Evolutionary conservation across 2,329 filamentous ascomycete species (phyloP).

Genomic region (Alternaria infectoria): DNA sequence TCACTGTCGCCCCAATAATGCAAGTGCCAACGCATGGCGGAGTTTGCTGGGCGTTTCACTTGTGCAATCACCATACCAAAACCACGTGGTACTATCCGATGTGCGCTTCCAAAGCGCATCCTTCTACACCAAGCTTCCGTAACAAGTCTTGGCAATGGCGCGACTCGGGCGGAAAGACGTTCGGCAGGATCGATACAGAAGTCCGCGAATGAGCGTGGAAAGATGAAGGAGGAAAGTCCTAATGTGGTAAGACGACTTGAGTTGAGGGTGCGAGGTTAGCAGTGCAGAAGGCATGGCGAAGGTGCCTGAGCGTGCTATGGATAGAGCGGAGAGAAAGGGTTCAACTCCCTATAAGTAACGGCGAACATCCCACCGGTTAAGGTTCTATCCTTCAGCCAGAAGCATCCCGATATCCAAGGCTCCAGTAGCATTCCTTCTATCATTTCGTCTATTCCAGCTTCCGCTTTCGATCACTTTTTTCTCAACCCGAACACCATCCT

Average conservation of each 20-base stretch:
- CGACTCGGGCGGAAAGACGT: slow-evolving; percentile 9
- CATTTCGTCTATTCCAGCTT: neutral
- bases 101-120: neutral
- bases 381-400: slow-evolving; percentile 5
- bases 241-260: slow-evolving; percentile 7
- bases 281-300: slow-evolving; percentile 2
- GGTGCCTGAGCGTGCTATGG: neutral
- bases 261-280: neutral
- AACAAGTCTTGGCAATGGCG: slow-evolving; percentile 3
- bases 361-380: neutral
- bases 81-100: neutral
- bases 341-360: slow-evolving; percentile 7
- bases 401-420: slow-evolving; percentile 1
- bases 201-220: slow-evolving; percentile 21
- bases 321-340: neutral
- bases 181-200: slow-evolving; percentile 17
- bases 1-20: slow-evolving; percentile 1
- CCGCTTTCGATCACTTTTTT: neutral
- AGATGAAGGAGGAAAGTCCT: neutral
- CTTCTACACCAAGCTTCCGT: slow-evolving; percentile 6
- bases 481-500: neutral
- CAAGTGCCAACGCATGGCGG: slow-evolving; percentile 5
- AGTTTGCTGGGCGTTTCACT: slow-evolving; percentile 20
- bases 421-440: neutral
- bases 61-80: slow-evolving; percentile 2